Evolutionary conservation across 228 moss, liverwort and hornwort species (phyloP), one percentile per base, ranked within the genome.

Genomic region (Sphagnum magellanicum): DNA sequence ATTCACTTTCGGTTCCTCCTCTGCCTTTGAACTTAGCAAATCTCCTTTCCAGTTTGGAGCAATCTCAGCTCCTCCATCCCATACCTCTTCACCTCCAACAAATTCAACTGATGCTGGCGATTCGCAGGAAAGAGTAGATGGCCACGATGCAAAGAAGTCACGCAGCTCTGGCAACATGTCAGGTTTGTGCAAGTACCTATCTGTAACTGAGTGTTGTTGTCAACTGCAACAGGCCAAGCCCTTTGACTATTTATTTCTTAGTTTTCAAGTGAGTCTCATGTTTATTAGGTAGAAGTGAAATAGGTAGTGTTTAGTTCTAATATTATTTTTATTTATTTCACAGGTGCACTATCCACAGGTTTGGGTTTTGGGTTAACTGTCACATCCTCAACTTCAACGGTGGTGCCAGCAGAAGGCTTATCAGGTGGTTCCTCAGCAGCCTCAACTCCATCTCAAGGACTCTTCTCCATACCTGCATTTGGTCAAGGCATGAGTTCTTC

Each of bases 71-170:
- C 70, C 72, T 63, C 49, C 68, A 67, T 65, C 76, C 4, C 46
- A 57, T 47, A 63, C 68, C 60, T 62, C 55, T 60, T 68, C 68
- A 15, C 76, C 81, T 65, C 57, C 79, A 50, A 70, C 67, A 50
- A 68, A 69, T 67, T 71, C 69, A 49, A 76, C 76, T 53, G 87
- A 83, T 69, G 53, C 51, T 0, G 74, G 6, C 66, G 74, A 78
- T 63, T 83, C 87, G 74, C 80, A 73, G 12, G 80, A 83, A 74
- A 76, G 79, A 59, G 78, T 83, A 72, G 83, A 80, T 61, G 83
- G 81, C 71, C 76, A 73, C 63, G 86, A 80, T 8, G 69, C 71
- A 59, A 16, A 64, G 0, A 60, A 73, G 49, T 32, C 32, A 32
- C 32, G 32, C 32, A 66, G 67, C 46, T 66, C 52, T 4, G 49